A percentile compares a stretch with the other conserved stretches of the same genome.
These are phyloP conservation scores for Malus asiatica DNA, from an alignment of 306 rosid species.

Conservation along the genomic window DNA sequence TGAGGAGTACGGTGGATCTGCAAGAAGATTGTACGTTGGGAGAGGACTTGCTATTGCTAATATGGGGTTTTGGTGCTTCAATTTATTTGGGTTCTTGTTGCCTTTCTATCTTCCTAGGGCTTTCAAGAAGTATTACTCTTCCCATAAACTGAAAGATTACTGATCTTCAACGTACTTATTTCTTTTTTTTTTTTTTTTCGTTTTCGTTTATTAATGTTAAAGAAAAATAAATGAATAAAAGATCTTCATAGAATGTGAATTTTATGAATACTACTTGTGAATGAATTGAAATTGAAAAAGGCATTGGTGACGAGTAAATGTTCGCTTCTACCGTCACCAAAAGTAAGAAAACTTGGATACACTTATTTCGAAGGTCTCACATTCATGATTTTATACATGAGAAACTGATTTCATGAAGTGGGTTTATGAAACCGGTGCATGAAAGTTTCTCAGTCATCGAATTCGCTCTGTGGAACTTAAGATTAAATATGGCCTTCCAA, in stretches of 20 bases:
- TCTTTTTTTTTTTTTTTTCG: background rate
- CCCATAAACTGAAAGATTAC: constrained; percentile 28
- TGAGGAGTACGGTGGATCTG: constrained; percentile 41
- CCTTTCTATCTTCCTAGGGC: constrained; percentile 90
- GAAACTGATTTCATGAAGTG: too few species aligned
- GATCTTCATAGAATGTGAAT: background rate
- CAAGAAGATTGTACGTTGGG: constrained; percentile 41
- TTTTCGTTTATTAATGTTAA: background rate
- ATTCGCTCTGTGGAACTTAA: background rate
- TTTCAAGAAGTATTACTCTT: constrained; percentile 56
- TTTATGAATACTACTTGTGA: too few species aligned
- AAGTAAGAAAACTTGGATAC: too few species aligned
- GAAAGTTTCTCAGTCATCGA: background rate
- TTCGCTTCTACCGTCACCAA: too few species aligned
- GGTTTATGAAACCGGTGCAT: background rate
- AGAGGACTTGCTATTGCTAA: constrained; percentile 74
- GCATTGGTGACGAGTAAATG: too few species aligned
- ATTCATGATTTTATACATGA: too few species aligned
- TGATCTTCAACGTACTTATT: background rate
- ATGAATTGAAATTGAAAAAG: too few species aligned
- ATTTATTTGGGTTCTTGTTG: constrained; percentile 79
- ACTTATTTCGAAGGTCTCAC: too few species aligned
- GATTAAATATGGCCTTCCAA: background rate
- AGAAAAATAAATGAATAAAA: background rate
- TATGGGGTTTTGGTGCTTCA: constrained; percentile 84